A percentile compares a stretch with the other conserved stretches of the same genome.
These are phyloP conservation scores for Fusarium buxicola DNA, from an alignment of 2,329 filamentous ascomycete genomes.

Conservation along the genomic window DNA sequence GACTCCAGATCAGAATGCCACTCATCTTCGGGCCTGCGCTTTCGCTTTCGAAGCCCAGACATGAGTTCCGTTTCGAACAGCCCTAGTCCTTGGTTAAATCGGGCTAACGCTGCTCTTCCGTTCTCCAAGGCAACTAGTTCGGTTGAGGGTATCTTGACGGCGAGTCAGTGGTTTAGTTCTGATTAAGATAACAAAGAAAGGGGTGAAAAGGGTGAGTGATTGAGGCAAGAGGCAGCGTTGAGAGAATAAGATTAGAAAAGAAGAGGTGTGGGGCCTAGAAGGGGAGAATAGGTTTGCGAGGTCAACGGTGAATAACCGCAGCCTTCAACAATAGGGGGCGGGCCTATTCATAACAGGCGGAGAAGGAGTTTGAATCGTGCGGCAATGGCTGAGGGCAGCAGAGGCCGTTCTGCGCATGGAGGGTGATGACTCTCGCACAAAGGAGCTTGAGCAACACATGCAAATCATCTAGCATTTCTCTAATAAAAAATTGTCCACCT, in stretches of 20 bases:
- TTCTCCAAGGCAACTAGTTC: slow-evolving; percentile 49
- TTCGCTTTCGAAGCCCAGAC: slow-evolving; percentile 47
- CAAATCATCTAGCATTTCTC: background rate
- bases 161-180: slow-evolving; percentile 31
- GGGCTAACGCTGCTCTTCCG: slow-evolving; percentile 48
- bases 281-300: slow-evolving; percentile 23
- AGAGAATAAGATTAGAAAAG: slow-evolving; percentile 9
- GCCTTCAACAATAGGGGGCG: slow-evolving; percentile 12
- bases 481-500: slow-evolving; percentile 45
- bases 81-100: slow-evolving; percentile 31
- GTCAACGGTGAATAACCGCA: slow-evolving; percentile 39
- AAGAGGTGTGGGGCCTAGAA: slow-evolving; percentile 23
- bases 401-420: background rate
- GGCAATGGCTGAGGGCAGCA: slow-evolving; percentile 8
- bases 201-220: background rate
- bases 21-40: slow-evolving; percentile 44
- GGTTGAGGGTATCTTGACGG: slow-evolving; percentile 46
- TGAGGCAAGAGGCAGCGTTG: background rate
- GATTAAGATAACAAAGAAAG: background rate
- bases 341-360: slow-evolving; percentile 5
- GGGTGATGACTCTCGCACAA: background rate
- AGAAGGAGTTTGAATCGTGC: background rate
- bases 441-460: background rate
- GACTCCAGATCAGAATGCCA: slow-evolving; percentile 46
- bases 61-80: slow-evolving; percentile 34